Percentiles rank a stretch among this genome's conserved stretches.
These are phyloP conservation scores for Yueomyces sp. DNA, from an alignment of 805 yeast species.

Conservation along the genomic window DNA sequence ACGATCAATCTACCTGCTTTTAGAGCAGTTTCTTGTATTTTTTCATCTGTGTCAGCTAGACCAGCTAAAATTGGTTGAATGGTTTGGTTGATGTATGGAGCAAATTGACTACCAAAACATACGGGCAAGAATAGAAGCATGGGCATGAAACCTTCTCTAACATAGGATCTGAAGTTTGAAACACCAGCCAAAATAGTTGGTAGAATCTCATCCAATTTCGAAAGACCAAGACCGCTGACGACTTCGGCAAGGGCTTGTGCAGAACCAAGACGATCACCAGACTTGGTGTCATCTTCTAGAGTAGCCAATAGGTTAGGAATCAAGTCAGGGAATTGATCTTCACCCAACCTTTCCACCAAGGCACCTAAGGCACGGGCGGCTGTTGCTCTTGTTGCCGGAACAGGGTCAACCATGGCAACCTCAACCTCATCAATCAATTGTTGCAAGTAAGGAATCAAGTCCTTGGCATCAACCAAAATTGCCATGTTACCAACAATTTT, in stretches of 20 bases:
- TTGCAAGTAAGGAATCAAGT: slow-evolving; percentile 70
- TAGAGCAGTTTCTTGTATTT: slow-evolving; percentile 76
- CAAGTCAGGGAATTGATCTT: slow-evolving; percentile 84
- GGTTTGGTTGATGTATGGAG: slow-evolving; percentile 74
- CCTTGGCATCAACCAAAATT: slow-evolving; percentile 79
- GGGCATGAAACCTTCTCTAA: slow-evolving; percentile 90
- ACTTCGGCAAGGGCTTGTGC: slow-evolving; percentile 96
- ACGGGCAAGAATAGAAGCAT: slow-evolving; percentile 81
- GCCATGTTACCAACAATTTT: slow-evolving; percentile 99
- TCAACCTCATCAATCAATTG: slow-evolving; percentile 73
- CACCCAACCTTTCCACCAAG: slow-evolving; percentile 90
- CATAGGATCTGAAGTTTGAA: slow-evolving; percentile 46
- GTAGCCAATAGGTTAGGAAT: slow-evolving; percentile 69
- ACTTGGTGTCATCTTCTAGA: slow-evolving; percentile 58
- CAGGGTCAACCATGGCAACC: slow-evolving; percentile 96
- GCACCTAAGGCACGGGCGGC: slow-evolving; percentile 97
- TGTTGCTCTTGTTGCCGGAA: slow-evolving; percentile 91
- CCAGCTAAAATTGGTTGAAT: slow-evolving; percentile 90
- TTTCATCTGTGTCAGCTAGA: slow-evolving; percentile 79
- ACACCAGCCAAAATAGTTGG: slow-evolving; percentile 71
- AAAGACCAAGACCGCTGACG: slow-evolving; percentile 77
- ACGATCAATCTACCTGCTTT: slow-evolving; percentile 90
- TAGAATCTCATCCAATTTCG: slow-evolving; percentile 76
- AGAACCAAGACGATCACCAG: slow-evolving; percentile 91
- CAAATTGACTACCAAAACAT: slow-evolving; percentile 81